phyloP scores from a whole-genome alignment of 1,284 basidiomycete genomes.

The Melampsora americana region DNA sequence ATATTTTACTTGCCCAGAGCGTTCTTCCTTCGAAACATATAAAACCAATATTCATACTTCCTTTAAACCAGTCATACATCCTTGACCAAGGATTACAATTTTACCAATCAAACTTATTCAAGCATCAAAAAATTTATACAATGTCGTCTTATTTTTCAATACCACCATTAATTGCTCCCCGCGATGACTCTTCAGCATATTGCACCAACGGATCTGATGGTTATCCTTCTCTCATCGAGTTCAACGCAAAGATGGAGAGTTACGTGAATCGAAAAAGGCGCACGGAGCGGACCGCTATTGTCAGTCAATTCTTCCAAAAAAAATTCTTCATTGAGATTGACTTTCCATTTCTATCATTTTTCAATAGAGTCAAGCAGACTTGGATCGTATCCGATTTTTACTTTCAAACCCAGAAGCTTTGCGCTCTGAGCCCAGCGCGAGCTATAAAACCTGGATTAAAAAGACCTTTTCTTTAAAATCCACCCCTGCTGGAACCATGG shows the following conservation, averaged over 20 bases:
- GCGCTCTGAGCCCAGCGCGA: constrained; percentile 21
- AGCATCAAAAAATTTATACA: no score
- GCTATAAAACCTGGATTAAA: constrained; percentile 23
- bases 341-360: not conserved
- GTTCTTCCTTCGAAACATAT: no score
- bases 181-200: not conserved
- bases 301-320: not conserved
- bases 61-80: no score
- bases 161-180: no score
- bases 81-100: no score
- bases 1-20: no score
- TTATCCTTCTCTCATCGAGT: constrained; percentile 26
- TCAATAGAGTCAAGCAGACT: constrained; percentile 24
- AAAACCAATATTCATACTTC: no score
- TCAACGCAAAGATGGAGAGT: constrained; percentile 27
- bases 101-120: no score
- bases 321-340: not conserved
- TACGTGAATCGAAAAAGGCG: constrained; percentile 27
- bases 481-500: constrained; percentile 9
- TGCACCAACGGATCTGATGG: constrained; percentile 28
- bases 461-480: constrained; percentile 26
- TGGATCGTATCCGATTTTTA: constrained; percentile 16
- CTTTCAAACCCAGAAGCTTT: constrained; percentile 21
- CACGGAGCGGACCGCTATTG: constrained; percentile 30
- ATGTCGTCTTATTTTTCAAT: no score